phyloP scores from a whole-genome alignment of 78 protist species.

The slime mould (Dictyostelium discoideum) region DNA sequence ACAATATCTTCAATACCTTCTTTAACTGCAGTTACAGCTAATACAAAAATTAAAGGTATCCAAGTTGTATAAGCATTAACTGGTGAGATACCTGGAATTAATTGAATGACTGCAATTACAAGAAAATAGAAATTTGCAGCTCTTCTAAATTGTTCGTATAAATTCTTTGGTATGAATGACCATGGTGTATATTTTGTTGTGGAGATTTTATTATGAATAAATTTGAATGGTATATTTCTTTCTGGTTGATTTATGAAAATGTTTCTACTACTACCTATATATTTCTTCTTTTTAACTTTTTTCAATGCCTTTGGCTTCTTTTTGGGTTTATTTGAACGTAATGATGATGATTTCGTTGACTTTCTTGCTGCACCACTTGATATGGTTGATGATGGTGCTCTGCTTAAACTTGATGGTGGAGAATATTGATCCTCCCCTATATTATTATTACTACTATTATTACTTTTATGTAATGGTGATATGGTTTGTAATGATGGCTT shows the following conservation, averaged over 20 bases:
- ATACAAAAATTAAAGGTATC: slow-evolving; percentile 87
- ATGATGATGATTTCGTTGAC: slow-evolving; percentile 16
- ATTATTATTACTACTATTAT: neutral
- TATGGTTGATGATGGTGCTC: neutral
- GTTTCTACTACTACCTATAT: slow-evolving; percentile 37
- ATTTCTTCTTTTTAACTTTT: slow-evolving; percentile 53
- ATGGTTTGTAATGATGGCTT: neutral
- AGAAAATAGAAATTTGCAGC: slow-evolving; percentile 92
- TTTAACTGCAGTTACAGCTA: slow-evolving; percentile 83
- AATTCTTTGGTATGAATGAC: slow-evolving; percentile 83
- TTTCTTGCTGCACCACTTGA: neutral
- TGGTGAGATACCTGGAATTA: slow-evolving; percentile 86
- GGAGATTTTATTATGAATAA: slow-evolving; percentile 37
- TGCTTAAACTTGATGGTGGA: slow-evolving; percentile 26
- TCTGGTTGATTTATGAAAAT: slow-evolving; percentile 48
- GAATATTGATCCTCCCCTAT: neutral
- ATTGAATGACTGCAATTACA: slow-evolving; percentile 85
- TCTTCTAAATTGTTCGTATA: slow-evolving; percentile 86
- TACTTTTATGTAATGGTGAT: neutral
- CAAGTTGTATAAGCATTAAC: slow-evolving; percentile 86
- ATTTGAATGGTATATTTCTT: slow-evolving; percentile 24
- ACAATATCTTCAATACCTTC: slow-evolving; percentile 92
- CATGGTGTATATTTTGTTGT: slow-evolving; percentile 83
- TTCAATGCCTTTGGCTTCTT: slow-evolving; percentile 64
- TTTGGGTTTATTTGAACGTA: slow-evolving; percentile 55